Evolutionary conservation across 371 early-diverging fungal species (phyloP).

Genomic region (Synchytrium microbalum): DNA sequence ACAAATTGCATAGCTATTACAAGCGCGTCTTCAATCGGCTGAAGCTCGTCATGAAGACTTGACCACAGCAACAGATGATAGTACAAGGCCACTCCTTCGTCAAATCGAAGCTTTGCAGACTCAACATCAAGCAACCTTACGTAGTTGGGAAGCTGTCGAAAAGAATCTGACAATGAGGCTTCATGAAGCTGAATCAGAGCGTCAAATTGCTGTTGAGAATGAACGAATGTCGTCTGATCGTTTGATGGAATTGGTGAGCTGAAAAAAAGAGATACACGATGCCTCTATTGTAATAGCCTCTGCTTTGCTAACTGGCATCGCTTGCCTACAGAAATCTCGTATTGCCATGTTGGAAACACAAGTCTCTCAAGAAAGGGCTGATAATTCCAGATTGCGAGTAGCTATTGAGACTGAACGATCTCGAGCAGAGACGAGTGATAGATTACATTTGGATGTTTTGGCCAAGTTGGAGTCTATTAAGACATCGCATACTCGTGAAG

Average conservation of each 20-base stretch:
- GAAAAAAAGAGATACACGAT: no score
- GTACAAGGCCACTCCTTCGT: conserved; percentile 51
- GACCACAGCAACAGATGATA: conserved; percentile 39
- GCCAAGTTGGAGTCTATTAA: conserved; percentile 22
- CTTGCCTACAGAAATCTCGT: conserved; percentile 12
- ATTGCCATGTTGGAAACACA: conserved; percentile 22
- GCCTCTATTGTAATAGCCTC: no score
- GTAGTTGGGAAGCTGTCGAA: conserved; percentile 61
- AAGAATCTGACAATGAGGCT: conserved; percentile 37
- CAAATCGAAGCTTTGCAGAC: conserved; percentile 64
- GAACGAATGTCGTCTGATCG: conserved; percentile 18
- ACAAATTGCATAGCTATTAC: conserved; percentile 36
- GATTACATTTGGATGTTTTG: conserved; percentile 13
- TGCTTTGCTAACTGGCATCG: conserved; percentile 3
- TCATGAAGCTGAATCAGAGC: conserved; percentile 41
- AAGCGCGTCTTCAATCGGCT: conserved; percentile 47
- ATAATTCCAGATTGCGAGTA: conserved; percentile 16
- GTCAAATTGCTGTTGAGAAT: conserved; percentile 23
- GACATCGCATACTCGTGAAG: conserved; percentile 13
- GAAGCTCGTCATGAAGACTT: conserved; percentile 57
- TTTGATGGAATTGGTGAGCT: conserved; percentile 19
- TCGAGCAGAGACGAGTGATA: conserved; percentile 6
- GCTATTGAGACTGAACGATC: conserved; percentile 14
- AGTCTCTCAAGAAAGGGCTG: conserved; percentile 22
- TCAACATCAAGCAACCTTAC: conserved; percentile 48